phyloP scores from a whole-genome alignment of 2,329 filamentous ascomycete genomes.

The Talaromyces sp. region DNA sequence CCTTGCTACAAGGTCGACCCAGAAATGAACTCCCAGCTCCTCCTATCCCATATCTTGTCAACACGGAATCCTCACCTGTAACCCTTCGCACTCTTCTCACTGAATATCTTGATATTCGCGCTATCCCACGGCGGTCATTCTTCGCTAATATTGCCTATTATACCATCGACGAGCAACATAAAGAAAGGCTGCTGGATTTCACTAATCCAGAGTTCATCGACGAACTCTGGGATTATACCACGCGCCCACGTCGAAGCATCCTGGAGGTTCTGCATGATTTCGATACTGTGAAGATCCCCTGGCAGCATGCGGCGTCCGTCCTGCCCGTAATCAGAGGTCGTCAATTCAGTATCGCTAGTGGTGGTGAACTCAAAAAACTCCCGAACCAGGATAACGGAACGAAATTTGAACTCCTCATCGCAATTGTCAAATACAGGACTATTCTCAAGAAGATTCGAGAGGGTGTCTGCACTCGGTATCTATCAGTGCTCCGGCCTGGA shows the following conservation, averaged over 20 bases:
- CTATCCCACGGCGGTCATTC: slow-evolving; percentile 83
- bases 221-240: slow-evolving; percentile 94
- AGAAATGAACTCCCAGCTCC: slow-evolving; percentile 23
- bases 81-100: slow-evolving; percentile 73
- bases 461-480: slow-evolving; percentile 85
- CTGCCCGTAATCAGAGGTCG: slow-evolving; percentile 81
- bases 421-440: slow-evolving; percentile 87
- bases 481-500: slow-evolving; percentile 58
- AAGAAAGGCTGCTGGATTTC: slow-evolving; percentile 78
- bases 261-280: slow-evolving; percentile 92
- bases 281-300: slow-evolving; percentile 73
- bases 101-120: slow-evolving; percentile 81
- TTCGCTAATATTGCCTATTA: slow-evolving; percentile 74
- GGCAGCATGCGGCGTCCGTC: slow-evolving; percentile 63
- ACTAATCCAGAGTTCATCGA: slow-evolving; percentile 73
- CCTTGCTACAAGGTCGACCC: slow-evolving; percentile 20
- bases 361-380: slow-evolving; percentile 47
- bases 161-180: slow-evolving; percentile 65
- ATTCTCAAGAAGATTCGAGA: slow-evolving; percentile 77
- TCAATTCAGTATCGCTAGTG: slow-evolving; percentile 87
- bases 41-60: slow-evolving; percentile 33
- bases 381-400: slow-evolving; percentile 42
- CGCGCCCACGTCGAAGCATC: slow-evolving; percentile 81
- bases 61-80: slow-evolving; percentile 26
- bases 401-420: slow-evolving; percentile 68